Conservation (phyloP, 768 basidiomycete species). For the Antrodiella citrinella region DNA sequence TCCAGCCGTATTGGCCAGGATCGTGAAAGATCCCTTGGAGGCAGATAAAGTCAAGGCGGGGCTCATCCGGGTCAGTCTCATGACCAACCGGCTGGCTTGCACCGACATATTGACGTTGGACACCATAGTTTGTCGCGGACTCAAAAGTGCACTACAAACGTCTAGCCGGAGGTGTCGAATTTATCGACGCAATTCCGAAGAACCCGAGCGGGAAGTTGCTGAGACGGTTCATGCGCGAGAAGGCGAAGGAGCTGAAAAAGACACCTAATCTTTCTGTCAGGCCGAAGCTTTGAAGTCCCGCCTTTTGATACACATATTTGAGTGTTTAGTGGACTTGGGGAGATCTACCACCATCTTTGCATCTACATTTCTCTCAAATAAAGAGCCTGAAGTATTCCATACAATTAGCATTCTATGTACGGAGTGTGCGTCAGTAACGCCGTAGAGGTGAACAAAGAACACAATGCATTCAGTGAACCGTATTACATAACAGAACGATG, state of each 20-base stretch:
- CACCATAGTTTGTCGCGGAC: slow-evolving; percentile 15
- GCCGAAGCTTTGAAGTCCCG: slow-evolving; percentile 17
- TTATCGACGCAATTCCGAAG: slow-evolving; percentile 29
- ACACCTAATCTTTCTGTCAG: slow-evolving; percentile 1
- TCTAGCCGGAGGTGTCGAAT: slow-evolving; percentile 30
- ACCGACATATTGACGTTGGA: neutral
- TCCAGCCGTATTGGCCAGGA: slow-evolving; percentile 28
- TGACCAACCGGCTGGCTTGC: no score
- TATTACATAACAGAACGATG: no score
- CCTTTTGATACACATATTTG: no score
- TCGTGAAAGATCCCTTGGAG: slow-evolving; percentile 24
- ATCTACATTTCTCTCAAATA: no score
- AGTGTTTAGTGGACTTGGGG: no score
- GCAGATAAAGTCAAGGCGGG: slow-evolving; percentile 32
- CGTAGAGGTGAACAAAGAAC: no score
- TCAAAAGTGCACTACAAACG: slow-evolving; percentile 29
- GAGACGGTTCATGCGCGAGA: slow-evolving; percentile 21
- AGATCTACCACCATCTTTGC: no score
- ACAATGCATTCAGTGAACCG: no score
- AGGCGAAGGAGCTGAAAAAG: slow-evolving; percentile 15
- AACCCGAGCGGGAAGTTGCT: slow-evolving; percentile 26
- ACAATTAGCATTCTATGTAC: no score
- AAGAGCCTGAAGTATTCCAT: no score
- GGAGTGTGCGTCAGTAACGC: no score
- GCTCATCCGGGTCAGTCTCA: slow-evolving; percentile 46